A percentile compares a stretch with the other conserved stretches of the same genome.
phyloP scores from a whole-genome alignment of 371 early-diverging fungal genomes.

The Basidiobolus meristosporus region DNA sequence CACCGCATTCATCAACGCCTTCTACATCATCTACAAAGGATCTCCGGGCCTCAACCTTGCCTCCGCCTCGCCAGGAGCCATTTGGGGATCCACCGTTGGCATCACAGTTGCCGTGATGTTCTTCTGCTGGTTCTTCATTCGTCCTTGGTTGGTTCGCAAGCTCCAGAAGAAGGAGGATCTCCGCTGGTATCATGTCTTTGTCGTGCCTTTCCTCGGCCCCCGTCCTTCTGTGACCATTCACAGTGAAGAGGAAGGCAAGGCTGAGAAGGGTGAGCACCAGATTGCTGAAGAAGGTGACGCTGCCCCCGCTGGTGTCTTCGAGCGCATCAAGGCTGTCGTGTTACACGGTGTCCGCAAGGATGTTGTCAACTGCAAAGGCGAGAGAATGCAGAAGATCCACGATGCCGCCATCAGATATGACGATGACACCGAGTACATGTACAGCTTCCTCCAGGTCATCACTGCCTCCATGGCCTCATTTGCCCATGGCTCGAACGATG shows the following conservation, averaged over 20 bases:
- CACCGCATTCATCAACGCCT: slow-evolving; percentile 42
- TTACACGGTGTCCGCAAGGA: slow-evolving; percentile 31
- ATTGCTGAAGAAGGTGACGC: not conserved
- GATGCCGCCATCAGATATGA: slow-evolving; percentile 48
- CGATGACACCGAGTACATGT: slow-evolving; percentile 60
- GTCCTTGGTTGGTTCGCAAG: slow-evolving; percentile 36
- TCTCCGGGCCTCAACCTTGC: slow-evolving; percentile 24
- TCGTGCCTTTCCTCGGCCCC: slow-evolving; percentile 18
- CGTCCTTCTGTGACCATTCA: slow-evolving; percentile 7
- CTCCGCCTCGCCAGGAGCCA: slow-evolving; percentile 15
- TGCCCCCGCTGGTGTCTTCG: slow-evolving; percentile 1
- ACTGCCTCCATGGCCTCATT: slow-evolving; percentile 77
- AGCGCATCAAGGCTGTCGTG: slow-evolving; percentile 6
- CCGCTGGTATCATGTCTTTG: slow-evolving; percentile 43
- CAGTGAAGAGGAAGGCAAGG: slow-evolving; percentile 2
- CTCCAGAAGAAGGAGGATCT: slow-evolving; percentile 42
- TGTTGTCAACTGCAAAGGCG: slow-evolving; percentile 26
- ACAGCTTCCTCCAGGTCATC: slow-evolving; percentile 65
- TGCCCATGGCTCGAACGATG: slow-evolving; percentile 82
- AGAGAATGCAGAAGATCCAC: slow-evolving; percentile 26
- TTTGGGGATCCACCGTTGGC: slow-evolving; percentile 32
- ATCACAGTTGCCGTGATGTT: slow-evolving; percentile 23
- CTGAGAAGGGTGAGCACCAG: not conserved
- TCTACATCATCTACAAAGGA: slow-evolving; percentile 57
- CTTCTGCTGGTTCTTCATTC: slow-evolving; percentile 33